Base-by-base conservation (phyloP, 805 yeast species). In the Myxozyma vanderwaltii region DNA sequence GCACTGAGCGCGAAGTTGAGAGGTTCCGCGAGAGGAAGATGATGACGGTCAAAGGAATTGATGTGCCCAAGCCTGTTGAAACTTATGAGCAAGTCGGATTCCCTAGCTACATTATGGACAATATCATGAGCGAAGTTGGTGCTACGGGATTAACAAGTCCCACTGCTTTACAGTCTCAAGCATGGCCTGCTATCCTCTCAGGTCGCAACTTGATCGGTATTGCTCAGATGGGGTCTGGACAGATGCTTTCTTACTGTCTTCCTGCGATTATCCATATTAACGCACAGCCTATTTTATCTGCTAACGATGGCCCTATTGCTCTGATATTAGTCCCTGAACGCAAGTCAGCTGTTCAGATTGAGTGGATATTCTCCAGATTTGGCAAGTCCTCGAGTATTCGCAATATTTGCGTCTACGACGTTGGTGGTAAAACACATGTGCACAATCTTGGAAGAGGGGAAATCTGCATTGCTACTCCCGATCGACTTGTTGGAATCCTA, bases 181-280 rank as follows among this genome's bases (percentile, higher is more conserved):
- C 98, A 80, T 94, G 99, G 99, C 99, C 99, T 65, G 94, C 94
- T 99, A 99, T 99, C 72, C 81, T 91, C 60, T 85, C 92, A 70
- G 99, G 99, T 81, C 89, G 98, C 79, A 98, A 94, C 75, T 88
- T 94, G 92, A 88, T 94, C 77, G 99, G 99, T 82, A 87, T 94
- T 75, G 98, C 99, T 58, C 88, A 97, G 68, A 94, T 99, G 68
- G 99, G 99, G 78, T 91, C 97, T 56, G 99, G 99, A 82, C 94
- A 94, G 82, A 94, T 99, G 64, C 81, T 94, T 70, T 89, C 97
- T 43, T 94, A 92, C 82, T 90, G 97, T 81, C 81, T 94, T 72
- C 99, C 99, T 67, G 88, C 94, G 66, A 94, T 94, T 73, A 96
- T 92, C 59, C 99, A 92, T 78, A 64, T 64, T 78, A 92, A 94